These are phyloP conservation scores for Paraglomus brasilianum DNA, from an alignment of 192 early-diverging fungal genomes.

Conservation along the genomic window DNA sequence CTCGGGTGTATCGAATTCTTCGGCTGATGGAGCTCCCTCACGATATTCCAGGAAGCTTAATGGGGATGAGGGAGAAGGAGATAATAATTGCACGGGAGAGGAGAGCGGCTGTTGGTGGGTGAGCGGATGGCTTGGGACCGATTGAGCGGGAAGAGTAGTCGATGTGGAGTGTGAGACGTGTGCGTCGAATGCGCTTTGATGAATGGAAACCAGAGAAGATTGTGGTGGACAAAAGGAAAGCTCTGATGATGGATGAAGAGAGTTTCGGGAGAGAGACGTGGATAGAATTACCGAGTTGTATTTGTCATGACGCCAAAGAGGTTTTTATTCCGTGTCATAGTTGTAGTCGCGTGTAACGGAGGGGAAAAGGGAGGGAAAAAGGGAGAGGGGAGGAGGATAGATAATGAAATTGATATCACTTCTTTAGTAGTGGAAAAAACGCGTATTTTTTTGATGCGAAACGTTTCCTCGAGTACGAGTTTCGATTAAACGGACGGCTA, in stretches of 20 bases:
- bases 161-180: constrained; percentile 2
- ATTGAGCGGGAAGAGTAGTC: constrained; percentile 2
- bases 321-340: too few relatives aligned
- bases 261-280: too few relatives aligned
- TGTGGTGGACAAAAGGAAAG: constrained; percentile 12
- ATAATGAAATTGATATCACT: too few relatives aligned
- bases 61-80: background rate
- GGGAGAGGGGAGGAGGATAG: too few relatives aligned
- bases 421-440: too few relatives aligned
- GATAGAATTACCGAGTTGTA: too few relatives aligned
- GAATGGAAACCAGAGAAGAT: constrained; percentile 4
- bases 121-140: constrained; percentile 28
- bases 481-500: too few relatives aligned
- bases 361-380: too few relatives aligned
- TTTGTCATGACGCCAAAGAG: too few relatives aligned
- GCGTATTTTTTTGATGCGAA: too few relatives aligned
- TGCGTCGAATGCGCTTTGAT: background rate
- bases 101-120: constrained; percentile 34
- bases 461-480: too few relatives aligned
- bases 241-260: constrained; percentile 1
- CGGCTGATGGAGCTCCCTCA: constrained; percentile 17
- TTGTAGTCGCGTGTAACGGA: too few relatives aligned
- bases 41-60: constrained; percentile 14
- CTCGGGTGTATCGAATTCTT: constrained; percentile 27
- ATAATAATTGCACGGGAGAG: constrained; percentile 32